Evolutionary conservation across 768 basidiomycete species (phyloP).

Genomic region (Exsudoporus frostii): DNA sequence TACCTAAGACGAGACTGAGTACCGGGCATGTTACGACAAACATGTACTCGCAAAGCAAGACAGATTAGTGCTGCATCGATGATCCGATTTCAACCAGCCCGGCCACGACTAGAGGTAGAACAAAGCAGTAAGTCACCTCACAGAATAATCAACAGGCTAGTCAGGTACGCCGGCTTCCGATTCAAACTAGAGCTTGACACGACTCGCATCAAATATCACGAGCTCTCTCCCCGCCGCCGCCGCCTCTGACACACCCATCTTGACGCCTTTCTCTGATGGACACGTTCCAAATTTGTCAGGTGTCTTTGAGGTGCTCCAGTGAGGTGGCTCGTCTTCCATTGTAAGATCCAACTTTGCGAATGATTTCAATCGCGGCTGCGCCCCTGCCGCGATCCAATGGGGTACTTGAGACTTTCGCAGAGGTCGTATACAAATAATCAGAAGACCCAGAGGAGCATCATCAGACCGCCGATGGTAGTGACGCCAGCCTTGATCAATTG

Average conservation of each 20-base stretch:
- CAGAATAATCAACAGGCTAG: constrained; percentile 45
- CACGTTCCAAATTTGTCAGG: constrained; percentile 11
- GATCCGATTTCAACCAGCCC: background rate
- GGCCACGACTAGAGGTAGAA: background rate
- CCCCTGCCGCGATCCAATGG: constrained; percentile 68
- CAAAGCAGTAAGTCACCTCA: constrained; percentile 42
- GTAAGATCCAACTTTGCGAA: constrained; percentile 58
- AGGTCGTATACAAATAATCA: constrained; percentile 68
- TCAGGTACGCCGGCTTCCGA: constrained; percentile 46
- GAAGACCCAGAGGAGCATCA: constrained; percentile 56
- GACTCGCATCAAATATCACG: constrained; percentile 37
- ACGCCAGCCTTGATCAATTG: constrained; percentile 74
- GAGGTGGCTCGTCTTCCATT: constrained; percentile 53
- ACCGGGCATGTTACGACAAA: background rate
- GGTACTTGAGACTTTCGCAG: constrained; percentile 68
- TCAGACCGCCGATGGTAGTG: constrained; percentile 70
- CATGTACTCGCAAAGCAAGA: constrained; percentile 55
- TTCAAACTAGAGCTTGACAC: constrained; percentile 51
- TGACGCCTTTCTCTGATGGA: constrained; percentile 10
- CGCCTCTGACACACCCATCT: constrained; percentile 34
- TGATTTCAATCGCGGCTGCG: constrained; percentile 55
- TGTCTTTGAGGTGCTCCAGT: constrained; percentile 15
- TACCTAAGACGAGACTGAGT: constrained; percentile 32
- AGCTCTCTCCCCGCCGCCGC: constrained; percentile 42
- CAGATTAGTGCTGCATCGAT: constrained; percentile 59